These are phyloP conservation scores for Keithomyces neogunnii DNA, from an alignment of 2,329 filamentous ascomycete species.

Conservation along the genomic window DNA sequence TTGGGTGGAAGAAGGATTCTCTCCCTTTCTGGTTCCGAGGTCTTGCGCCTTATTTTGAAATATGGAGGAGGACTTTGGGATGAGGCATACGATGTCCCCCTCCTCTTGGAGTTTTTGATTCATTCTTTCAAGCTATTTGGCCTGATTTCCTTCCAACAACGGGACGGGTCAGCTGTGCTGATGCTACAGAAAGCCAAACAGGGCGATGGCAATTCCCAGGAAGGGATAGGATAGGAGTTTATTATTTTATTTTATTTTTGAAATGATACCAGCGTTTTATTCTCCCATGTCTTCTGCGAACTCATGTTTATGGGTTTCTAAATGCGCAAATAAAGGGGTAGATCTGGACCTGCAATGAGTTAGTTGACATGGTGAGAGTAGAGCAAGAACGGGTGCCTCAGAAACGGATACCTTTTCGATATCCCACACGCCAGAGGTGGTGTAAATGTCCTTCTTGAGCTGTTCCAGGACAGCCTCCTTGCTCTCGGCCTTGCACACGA, in stretches of 20 bases:
- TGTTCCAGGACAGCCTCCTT: conserved; percentile 61
- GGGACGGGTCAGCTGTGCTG: conserved; percentile 12
- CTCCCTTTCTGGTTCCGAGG: background rate
- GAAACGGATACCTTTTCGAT: conserved; percentile 46
- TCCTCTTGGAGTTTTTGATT: background rate
- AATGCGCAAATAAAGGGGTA: conserved; percentile 40
- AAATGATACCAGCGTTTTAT: conserved; percentile 5
- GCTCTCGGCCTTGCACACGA: conserved; percentile 58
- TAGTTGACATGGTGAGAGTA: background rate
- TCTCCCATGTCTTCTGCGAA: background rate
- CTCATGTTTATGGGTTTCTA: conserved; percentile 16
- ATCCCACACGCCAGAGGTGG: conserved; percentile 70
- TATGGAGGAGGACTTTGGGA: background rate
- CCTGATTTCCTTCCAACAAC: conserved; percentile 14
- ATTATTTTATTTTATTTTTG: background rate
- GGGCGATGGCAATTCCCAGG: background rate
- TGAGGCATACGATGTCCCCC: background rate
- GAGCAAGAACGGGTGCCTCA: background rate
- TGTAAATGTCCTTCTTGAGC: conserved; percentile 67
- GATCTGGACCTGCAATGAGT: conserved; percentile 34
- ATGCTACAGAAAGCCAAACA: background rate
- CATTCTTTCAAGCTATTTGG: conserved; percentile 9
- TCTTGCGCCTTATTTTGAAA: background rate
- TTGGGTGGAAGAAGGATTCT: background rate
- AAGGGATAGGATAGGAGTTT: background rate